Base-by-base conservation (phyloP, 305 asterid genomes). In the Fraxinus greggii region DNA sequence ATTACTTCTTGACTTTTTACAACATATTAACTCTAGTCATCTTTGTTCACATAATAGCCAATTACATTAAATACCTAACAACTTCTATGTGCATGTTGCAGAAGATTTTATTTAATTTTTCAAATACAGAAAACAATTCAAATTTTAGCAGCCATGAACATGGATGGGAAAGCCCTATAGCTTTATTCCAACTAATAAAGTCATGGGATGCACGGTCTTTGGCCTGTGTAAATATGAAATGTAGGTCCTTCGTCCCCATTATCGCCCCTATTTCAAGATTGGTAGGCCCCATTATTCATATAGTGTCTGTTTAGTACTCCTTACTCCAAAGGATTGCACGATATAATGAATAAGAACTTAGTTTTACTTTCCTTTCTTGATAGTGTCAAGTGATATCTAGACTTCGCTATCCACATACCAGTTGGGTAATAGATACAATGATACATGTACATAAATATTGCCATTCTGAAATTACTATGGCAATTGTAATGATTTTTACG, bases 161-260 rank as follows among this genome's bases (percentile, higher is more conserved):
- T 89, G 93, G 89, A 89, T 82, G 84, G 85, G 88, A 88, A 75
- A 82, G 65, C 65, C 79, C 79, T 83, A 75, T 83, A 77, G 83
- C 70, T 82, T 89, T 21, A 61, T 61, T 23, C 90, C 92, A 91
- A 88, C 92, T 86, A 88, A 88, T 81, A 86, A 88, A 91, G 91
- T 83, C 90, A 89, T 89, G 90, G 84, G 92, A 84, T 45, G 86
- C 79, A 78, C 84, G 86, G 88, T 89, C 89, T 82, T 85, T 85
- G 88, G 74, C 82, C 84, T 83, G 76, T 77, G 65, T 69, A 74
- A 83, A 81, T 79, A 76, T 81, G 63, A 32, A 81, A 82, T 81
- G 23, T 69, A 85, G 90, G 87, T n/a, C 90, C 91, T 69, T 59
- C n/a, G 19, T 48, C 29, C 82, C 42, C 81, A 59, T 21, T 7